A percentile compares a stretch with the other conserved stretches of the same genome.
These are phyloP conservation scores for Mortierella sp. DNA, from an alignment of 371 early-diverging fungal species.

Conservation along the genomic window DNA sequence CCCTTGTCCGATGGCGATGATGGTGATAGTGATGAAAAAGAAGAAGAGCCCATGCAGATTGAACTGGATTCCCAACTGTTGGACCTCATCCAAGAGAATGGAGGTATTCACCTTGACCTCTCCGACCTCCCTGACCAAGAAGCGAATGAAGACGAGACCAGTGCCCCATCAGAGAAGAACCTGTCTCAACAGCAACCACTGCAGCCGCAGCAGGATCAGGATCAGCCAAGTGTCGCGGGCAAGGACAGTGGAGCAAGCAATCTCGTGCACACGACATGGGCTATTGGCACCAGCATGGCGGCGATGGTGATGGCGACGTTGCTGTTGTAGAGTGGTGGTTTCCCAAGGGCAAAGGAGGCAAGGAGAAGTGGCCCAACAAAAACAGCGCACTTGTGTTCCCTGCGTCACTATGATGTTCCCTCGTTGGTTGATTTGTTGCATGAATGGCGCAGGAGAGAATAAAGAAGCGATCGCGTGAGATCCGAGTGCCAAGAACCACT, in stretches of 20 bases:
- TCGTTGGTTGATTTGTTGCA: neutral
- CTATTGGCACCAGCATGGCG: too few relatives aligned
- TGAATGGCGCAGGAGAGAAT: neutral
- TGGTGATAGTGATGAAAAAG: neutral
- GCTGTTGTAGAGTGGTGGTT: too few relatives aligned
- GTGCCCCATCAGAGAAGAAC: neutral
- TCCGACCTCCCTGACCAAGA: neutral
- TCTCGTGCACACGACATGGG: too few relatives aligned
- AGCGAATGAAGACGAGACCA: neutral
- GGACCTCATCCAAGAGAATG: neutral
- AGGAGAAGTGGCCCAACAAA: too few relatives aligned
- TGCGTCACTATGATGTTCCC: too few relatives aligned
- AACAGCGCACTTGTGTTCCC: too few relatives aligned
- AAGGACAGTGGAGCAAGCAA: neutral
- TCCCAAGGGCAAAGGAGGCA: too few relatives aligned
- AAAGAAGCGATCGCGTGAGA: too few relatives aligned
- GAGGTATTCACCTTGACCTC: neutral
- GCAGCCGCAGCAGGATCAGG: neutral
- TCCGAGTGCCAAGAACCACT: too few relatives aligned
- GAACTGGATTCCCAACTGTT: slow-evolving; percentile 7
- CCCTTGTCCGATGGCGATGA: neutral
- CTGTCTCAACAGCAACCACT: neutral
- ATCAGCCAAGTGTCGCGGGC: neutral
- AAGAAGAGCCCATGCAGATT: slow-evolving; percentile 1
- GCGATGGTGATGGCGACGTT: too few relatives aligned